These are phyloP conservation scores for Lactarius deliciosus DNA, from an alignment of 768 basidiomycete genomes.

Conservation along the genomic window DNA sequence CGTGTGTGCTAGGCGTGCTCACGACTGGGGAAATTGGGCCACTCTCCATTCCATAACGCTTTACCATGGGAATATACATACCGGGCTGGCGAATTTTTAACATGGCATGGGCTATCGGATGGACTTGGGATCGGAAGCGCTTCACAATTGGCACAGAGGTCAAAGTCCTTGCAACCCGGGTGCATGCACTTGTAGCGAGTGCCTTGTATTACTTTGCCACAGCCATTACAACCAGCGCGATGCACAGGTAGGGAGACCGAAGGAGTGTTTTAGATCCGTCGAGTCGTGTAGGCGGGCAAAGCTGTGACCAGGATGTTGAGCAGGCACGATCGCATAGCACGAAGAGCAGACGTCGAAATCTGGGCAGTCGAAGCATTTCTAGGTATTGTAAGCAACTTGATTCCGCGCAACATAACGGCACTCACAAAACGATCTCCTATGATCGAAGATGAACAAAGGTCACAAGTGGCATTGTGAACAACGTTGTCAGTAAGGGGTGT, in stretches of 20 bases:
- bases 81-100: conserved; percentile 66
- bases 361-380: conserved; percentile 84
- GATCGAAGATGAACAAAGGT: conserved; percentile 74
- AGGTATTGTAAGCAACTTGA: not conserved
- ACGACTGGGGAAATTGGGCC: not conserved
- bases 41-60: conserved; percentile 33
- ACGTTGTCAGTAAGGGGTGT: conserved; percentile 23
- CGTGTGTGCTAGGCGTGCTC: not conserved
- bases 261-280: conserved; percentile 48
- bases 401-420: conserved; percentile 7
- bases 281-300: conserved; percentile 63
- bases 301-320: conserved; percentile 75
- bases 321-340: conserved; percentile 69
- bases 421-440: conserved; percentile 72
- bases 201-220: conserved; percentile 54
- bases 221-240: conserved; percentile 63
- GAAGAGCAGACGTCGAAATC: conserved; percentile 75
- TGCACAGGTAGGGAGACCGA: conserved; percentile 37
- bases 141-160: conserved; percentile 78
- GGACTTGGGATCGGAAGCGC: conserved; percentile 73
- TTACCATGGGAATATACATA: conserved; percentile 47
- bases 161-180: conserved; percentile 72
- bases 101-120: conserved; percentile 68
- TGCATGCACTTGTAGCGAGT: conserved; percentile 87
- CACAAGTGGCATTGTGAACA: conserved; percentile 67